Evolutionary conservation across 805 yeast genomes (phyloP), one percentile per base, ranked within the genome.

Genomic region (Starmerella floricola): DNA sequence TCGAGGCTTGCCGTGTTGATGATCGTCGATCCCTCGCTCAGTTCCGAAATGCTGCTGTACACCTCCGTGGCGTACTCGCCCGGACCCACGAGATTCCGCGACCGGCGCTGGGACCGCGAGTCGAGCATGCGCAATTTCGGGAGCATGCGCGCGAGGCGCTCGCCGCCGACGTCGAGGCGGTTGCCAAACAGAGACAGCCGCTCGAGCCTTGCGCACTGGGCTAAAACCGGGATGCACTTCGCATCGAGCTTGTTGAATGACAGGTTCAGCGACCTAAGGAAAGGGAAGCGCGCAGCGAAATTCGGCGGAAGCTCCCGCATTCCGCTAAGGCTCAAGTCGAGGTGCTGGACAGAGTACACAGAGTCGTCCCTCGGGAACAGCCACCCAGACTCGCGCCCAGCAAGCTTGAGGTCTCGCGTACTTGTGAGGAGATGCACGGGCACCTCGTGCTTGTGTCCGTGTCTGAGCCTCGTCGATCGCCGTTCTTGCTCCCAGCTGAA

Each of bases 181-280:
- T 53, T 54, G 23, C 53, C 48, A 28, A 40, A 50, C 17, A 54
- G 31, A 3, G 54, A 48, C 12, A 54, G 43, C 17, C 54, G 47
- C 20, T 45, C 48, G 8, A 54, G 47, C 10, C 32, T 33, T n/a
- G n/a, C 19, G 40, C 54, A 49, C 27, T 32, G 21, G 1, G 38
- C 10, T 5, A 54, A 21, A 2, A 41, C 29, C 4, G 34, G 20
- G 2, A 50, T 39, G 15, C 38, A 26, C 2, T 35, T 30, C 18
- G 49, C 48, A 8, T 37, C 41, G 8, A 54, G 49, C 13, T 46
- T 38, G 36, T 54, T 54, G 38, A 50, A 52, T 1, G 55, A 45
- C 3, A 54, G 42, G 28, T 53, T 50, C 28, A 52, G 41, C 16
- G 50, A 38, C 15, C 30, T 31, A 31, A 54, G 28, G 17, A 49